Evolutionary conservation across 306 rosid species (phyloP), one percentile per base, ranked within the genome.

Genomic region (Ammopiptanthus mongolicus): DNA sequence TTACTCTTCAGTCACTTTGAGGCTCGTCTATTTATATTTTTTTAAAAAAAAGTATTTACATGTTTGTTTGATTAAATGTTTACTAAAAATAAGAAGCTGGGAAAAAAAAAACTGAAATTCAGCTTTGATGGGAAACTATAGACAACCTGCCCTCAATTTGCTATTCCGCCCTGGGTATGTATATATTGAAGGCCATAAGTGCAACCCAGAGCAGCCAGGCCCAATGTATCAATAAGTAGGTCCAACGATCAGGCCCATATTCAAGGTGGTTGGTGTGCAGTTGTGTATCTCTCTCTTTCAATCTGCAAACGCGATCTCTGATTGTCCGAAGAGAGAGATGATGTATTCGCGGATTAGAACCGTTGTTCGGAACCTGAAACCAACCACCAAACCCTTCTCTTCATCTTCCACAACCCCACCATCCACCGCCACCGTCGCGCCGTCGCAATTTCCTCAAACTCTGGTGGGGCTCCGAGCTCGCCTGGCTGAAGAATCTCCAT

Each of bases 381-480:
- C 83, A 15, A 44, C 82, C 12, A 18, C 81, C 19, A 83, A 73
- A 41, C 64, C 83, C 13, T 91, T 87, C 83, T 88, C 88, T 25
- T 86, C 95, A 5, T 75, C 96, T 17, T 8, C 86, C 28, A 69
- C 81, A n/a, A 56, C 86, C 15, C 62, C 13, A 44, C 65, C 82
- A 0, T 3, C 80, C 2, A 10, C 81, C 21, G 34, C 69, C 9
- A 17, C 39, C 0, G 5, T 28, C 3, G 19, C 50, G 0, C 74
- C 85, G 60, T 68, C 91, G n/a, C 86, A 81, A 23, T 81, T 81
- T 76, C 91, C 94, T 2, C 94, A 84, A 57, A 95, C 88, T 66
- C 84, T 96, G 2, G 86, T 93, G 0, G 90, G 84, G 34, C 93
- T 96, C 46, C 91, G 99, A 11, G 91, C 91, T 10, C 93, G 97